These are phyloP conservation scores for Neurospora tetraspora DNA, from an alignment of 495 filamentous ascomycete genomes.

Conservation along the genomic window DNA sequence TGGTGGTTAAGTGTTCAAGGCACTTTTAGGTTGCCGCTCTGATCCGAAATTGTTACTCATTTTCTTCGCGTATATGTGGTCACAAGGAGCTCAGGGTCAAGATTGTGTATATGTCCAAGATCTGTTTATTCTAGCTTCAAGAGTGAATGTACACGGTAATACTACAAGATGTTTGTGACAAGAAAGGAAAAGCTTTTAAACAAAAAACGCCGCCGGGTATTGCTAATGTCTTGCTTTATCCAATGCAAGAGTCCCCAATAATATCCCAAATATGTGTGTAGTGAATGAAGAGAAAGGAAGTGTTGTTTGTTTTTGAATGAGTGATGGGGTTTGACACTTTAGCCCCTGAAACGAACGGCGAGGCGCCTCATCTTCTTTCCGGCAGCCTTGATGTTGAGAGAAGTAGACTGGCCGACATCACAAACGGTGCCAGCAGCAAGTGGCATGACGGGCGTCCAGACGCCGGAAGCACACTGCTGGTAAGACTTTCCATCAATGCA, in stretches of 20 bases:
- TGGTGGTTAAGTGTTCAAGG: not conserved
- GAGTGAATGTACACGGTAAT: not conserved
- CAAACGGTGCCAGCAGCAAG: constrained; percentile 31
- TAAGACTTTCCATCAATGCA: constrained; percentile 31
- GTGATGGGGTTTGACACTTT: not conserved
- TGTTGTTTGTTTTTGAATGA: not conserved
- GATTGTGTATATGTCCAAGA: not conserved
- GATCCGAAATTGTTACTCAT: too few species aligned
- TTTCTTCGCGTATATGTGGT: not conserved
- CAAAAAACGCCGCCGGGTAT: not conserved
- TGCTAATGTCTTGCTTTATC: not conserved
- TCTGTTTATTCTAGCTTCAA: not conserved
- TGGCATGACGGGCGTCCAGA: constrained; percentile 28
- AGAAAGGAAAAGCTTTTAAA: not conserved
- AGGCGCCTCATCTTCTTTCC: constrained; percentile 15
- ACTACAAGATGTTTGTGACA: not conserved
- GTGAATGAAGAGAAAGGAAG: not conserved
- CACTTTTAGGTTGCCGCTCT: not conserved
- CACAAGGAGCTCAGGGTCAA: not conserved
- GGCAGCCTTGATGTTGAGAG: constrained; percentile 20
- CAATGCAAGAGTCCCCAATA: not conserved
- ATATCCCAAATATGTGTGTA: not conserved
- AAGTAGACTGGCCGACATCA: constrained; percentile 20
- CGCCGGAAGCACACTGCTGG: constrained; percentile 36
- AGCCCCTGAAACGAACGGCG: constrained; percentile 19